phyloP scores from a whole-genome alignment of 2,329 filamentous ascomycete genomes.

The Tolypocladium capitatum region DNA sequence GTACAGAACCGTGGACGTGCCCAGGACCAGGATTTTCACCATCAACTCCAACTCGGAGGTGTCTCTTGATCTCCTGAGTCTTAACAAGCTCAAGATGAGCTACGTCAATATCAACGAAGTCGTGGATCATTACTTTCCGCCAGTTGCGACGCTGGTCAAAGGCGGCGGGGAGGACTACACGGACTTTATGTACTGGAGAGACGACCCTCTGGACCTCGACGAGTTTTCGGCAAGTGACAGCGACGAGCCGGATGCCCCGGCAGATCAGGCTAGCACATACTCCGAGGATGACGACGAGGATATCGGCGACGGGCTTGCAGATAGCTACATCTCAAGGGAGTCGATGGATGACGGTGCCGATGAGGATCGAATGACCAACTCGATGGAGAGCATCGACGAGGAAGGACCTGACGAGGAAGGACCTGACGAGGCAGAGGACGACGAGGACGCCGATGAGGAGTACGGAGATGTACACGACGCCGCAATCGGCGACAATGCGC shows the following conservation, averaged over 20 bases:
- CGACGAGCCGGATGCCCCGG: slow-evolving; percentile 37
- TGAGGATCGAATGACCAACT: slow-evolving; percentile 25
- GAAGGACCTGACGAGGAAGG: slow-evolving; percentile 19
- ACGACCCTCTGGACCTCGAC: slow-evolving; percentile 68
- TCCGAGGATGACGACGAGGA: slow-evolving; percentile 32
- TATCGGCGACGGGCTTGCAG: slow-evolving; percentile 29
- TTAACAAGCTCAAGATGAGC: slow-evolving; percentile 92
- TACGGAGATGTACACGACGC: slow-evolving; percentile 13
- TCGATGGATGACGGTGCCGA: slow-evolving; percentile 27
- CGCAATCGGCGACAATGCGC: slow-evolving; percentile 8
- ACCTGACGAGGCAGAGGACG: slow-evolving; percentile 25
- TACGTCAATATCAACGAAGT: slow-evolving; percentile 97
- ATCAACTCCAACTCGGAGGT: slow-evolving; percentile 98
- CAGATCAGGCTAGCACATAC: slow-evolving; percentile 29
- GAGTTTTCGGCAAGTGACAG: slow-evolving; percentile 79
- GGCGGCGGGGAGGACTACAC: slow-evolving; percentile 90
- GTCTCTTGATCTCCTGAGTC: slow-evolving; percentile 72
- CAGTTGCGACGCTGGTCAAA: slow-evolving; percentile 73
- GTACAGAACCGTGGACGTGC: slow-evolving; percentile 92
- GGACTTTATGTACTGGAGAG: slow-evolving; percentile 94
- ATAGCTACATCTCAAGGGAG: slow-evolving; percentile 41
- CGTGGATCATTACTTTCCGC: slow-evolving; percentile 95
- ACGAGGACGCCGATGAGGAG: slow-evolving; percentile 24
- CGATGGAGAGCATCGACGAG: slow-evolving; percentile 27
- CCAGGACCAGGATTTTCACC: slow-evolving; percentile 87